A percentile compares a stretch with the other conserved stretches of the same genome.
These are phyloP conservation scores for Podospora fimiseda DNA, from an alignment of 495 filamentous ascomycete genomes.

Conservation along the genomic window DNA sequence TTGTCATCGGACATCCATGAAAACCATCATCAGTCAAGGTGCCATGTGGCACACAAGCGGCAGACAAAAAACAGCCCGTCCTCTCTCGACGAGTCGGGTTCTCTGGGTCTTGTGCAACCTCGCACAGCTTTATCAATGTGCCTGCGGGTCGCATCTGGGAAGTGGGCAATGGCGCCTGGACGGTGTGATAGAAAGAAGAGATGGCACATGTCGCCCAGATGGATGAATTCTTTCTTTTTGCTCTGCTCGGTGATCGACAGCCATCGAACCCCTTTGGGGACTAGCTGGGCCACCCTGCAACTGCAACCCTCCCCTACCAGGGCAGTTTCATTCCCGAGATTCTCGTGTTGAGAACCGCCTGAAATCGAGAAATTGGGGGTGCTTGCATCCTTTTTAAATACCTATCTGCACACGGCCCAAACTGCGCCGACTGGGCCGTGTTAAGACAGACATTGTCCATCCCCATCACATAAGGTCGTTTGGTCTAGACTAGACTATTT, in stretches of 20 bases:
- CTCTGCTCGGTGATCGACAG: constrained; percentile 6
- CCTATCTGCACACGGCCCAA: no score
- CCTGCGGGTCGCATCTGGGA: not conserved
- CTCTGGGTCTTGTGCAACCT: constrained; percentile 10
- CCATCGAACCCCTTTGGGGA: constrained; percentile 7
- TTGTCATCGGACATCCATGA: no score
- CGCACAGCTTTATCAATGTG: constrained; percentile 13
- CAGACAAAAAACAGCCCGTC: not conserved
- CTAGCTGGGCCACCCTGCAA: constrained; percentile 4
- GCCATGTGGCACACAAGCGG: constrained; percentile 7
- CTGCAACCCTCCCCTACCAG: constrained; percentile 4
- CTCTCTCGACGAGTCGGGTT: constrained; percentile 7
- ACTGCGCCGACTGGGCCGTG: no score
- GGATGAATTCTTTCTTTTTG: not conserved
- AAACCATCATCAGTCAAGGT: no score
- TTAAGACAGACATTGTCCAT: no score
- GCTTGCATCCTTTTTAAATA: no score
- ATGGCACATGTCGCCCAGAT: not conserved
- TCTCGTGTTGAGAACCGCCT: constrained; percentile 12
- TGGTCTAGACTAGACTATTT: no score
- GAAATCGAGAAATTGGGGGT: not conserved
- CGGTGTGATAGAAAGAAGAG: no score
- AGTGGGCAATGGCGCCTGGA: no score
- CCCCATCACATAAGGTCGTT: no score
- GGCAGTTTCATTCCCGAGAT: not conserved